Conservation (phyloP, 768 basidiomycete genomes). For the Hypsizygus marmoreus region DNA sequence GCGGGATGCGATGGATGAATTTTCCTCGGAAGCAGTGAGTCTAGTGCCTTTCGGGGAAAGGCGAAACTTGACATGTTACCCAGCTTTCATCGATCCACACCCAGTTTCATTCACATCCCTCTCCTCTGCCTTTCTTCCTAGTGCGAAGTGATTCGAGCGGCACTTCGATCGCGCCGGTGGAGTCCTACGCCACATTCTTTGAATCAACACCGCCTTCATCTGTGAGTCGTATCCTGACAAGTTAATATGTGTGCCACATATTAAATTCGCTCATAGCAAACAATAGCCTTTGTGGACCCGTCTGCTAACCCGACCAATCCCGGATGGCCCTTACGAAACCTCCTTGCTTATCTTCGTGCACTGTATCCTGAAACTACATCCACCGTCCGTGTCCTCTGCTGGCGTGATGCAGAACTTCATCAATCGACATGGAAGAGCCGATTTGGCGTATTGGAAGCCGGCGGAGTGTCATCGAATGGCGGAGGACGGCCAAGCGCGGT, state of each 20-base stretch:
- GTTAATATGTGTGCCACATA: neutral
- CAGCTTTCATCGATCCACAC: conserved; percentile 57
- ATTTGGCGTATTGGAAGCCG: conserved; percentile 51
- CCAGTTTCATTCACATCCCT: conserved; percentile 40
- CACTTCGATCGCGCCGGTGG: conserved; percentile 51
- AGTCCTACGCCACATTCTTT: conserved; percentile 63
- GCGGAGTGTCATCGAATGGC: conserved; percentile 17
- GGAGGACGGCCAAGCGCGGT: conserved; percentile 60
- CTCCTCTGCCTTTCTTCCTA: conserved; percentile 62
- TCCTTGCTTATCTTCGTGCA: conserved; percentile 77
- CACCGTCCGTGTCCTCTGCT: conserved; percentile 68
- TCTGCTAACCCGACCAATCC: conserved; percentile 74
- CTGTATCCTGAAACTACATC: conserved; percentile 52
- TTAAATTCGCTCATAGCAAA: conserved; percentile 25
- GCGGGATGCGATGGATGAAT: conserved; percentile 46
- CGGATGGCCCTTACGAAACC: conserved; percentile 93
- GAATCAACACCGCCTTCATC: conserved; percentile 25
- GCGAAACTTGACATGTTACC: neutral
- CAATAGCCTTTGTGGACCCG: conserved; percentile 80
- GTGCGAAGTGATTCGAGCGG: conserved; percentile 39
- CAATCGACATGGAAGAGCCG: conserved; percentile 60
- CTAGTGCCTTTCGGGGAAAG: neutral
- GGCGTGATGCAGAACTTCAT: conserved; percentile 67
- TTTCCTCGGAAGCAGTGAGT: conserved; percentile 44
- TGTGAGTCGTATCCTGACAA: neutral